Base-by-base conservation (phyloP, 352 stramenopile genomes). In the Phytophthora pseudosyringae region DNA sequence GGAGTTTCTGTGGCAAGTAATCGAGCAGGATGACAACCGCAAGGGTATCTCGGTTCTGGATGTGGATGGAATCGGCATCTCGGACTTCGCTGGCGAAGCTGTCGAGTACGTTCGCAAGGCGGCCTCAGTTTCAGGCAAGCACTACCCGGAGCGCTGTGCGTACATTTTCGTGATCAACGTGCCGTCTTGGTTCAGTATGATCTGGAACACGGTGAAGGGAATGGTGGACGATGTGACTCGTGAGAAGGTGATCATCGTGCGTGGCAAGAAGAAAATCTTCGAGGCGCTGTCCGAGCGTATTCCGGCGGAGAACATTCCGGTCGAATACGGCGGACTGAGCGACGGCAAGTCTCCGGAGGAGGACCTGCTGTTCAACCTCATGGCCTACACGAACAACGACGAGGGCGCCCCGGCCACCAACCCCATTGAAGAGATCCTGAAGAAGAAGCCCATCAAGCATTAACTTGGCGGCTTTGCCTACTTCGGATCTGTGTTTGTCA, bases 161-260 rank as follows among this genome's bases (percentile, higher is more conserved):
- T 97, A 95, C 65, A 98, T 97, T 48, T 91, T 98, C 21, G 79
- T 98, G 29, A 90, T 98, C 59, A 98, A 98, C 75, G 90, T 97
- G 32, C 95, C 95, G 12, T 94, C 81, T 41, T 98, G 95, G 95
- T 98, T 98, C 69, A 90, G 86, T 55, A 82, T 90, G 41, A 80
- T 98, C 45, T 98, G 95, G 81, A 97, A 97, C 69, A 81, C 95
- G 11, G 86, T 98, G 46, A 95, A 97, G 71, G 90, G 86, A 5
- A 83, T 98, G 71, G 76, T 98, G 26, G 83, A 97, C 60, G 93
- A 98, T 52, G 91, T 95, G 25, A 98, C 95, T 32, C 92, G 91
- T 49, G 80, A 97, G 58, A 98, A 98, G 67, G 95, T 98, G 25
- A 88, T 89, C 50, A 97, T 98, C 54, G 76, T 95, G 54, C 82